These are phyloP conservation scores for Cutaneotrichosporon daszewskae DNA, from an alignment of 1,284 basidiomycete species.

Conservation along the genomic window DNA sequence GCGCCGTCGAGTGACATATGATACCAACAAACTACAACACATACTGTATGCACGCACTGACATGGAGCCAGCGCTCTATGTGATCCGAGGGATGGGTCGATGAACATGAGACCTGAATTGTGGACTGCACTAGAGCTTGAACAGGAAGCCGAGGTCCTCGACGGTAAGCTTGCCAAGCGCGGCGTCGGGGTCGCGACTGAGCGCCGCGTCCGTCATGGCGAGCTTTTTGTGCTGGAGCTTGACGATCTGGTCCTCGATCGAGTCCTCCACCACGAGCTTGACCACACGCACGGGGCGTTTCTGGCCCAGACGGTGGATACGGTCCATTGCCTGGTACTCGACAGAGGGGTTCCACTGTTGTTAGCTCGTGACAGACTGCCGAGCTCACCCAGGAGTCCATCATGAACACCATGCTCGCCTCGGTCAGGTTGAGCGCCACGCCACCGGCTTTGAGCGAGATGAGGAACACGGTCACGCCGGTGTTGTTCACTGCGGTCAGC, in stretches of 20 bases:
- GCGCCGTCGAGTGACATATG: too few relatives aligned
- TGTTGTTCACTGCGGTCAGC: conserved; percentile 67
- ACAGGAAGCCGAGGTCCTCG: conserved; percentile 72
- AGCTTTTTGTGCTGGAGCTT: conserved; percentile 70
- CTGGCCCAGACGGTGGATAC: conserved; percentile 74
- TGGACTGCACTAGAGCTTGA: conserved; percentile 54
- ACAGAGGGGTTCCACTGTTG: conserved; percentile 67
- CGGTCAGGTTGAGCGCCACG: conserved; percentile 82
- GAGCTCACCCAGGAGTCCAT: conserved; percentile 43
- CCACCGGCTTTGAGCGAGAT: conserved; percentile 92
- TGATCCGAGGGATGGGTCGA: too few relatives aligned
- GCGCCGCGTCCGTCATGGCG: conserved; percentile 43
- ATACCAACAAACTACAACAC: too few relatives aligned
- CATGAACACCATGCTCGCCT: conserved; percentile 83
- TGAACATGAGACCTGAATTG: neutral
- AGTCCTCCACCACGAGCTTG: conserved; percentile 92
- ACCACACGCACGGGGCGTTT: conserved; percentile 87
- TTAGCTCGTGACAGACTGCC: neutral
- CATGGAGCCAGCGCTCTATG: too few relatives aligned
- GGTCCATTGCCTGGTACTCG: conserved; percentile 80
- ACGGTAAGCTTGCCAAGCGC: conserved; percentile 86
- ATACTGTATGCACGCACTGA: too few relatives aligned
- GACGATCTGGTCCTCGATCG: conserved; percentile 75
- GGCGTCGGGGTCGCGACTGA: conserved; percentile 36
- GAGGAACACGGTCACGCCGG: conserved; percentile 92